A percentile compares a stretch with the other conserved stretches of the same genome.
Conservation (phyloP, 495 filamentous ascomycete genomes). For the Annulohypoxylon bovei region DNA sequence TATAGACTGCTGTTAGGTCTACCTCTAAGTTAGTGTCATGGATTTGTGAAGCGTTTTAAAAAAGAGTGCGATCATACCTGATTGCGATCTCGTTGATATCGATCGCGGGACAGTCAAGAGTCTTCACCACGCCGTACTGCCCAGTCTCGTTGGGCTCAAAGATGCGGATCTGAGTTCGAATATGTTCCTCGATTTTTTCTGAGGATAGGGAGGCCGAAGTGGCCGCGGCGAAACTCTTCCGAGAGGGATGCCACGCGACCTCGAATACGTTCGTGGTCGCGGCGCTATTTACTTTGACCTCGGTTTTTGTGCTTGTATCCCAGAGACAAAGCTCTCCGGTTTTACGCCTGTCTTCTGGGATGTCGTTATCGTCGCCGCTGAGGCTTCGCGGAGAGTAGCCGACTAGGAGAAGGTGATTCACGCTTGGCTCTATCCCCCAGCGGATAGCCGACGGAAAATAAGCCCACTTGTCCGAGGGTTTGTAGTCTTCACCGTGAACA, state of each 20-base stretch:
- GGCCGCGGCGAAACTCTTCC: slow-evolving; percentile 68
- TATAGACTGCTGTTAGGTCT: slow-evolving; percentile 57
- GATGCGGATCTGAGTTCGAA: slow-evolving; percentile 61
- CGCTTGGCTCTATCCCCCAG: slow-evolving; percentile 68
- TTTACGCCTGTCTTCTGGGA: slow-evolving; percentile 60
- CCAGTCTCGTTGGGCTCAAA: slow-evolving; percentile 47
- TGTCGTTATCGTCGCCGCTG: slow-evolving; percentile 62
- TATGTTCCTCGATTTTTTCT: slow-evolving; percentile 52
- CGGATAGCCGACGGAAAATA: slow-evolving; percentile 77
- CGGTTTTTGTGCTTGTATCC: slow-evolving; percentile 63
- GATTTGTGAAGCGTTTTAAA: slow-evolving; percentile 53
- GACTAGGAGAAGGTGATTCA: slow-evolving; percentile 71
- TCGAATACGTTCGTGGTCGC: slow-evolving; percentile 81
- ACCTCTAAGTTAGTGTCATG: slow-evolving; percentile 50
- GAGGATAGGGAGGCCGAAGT: slow-evolving; percentile 62
- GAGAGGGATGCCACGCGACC: slow-evolving; percentile 76
- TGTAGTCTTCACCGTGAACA: slow-evolving; percentile 55
- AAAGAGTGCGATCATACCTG: slow-evolving; percentile 51
- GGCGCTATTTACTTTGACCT: slow-evolving; percentile 57
- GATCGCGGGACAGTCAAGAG: slow-evolving; percentile 75
- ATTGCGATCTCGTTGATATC: slow-evolving; percentile 90
- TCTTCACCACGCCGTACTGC: slow-evolving; percentile 52
- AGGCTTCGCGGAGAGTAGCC: slow-evolving; percentile 74
- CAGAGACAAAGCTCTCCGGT: slow-evolving; percentile 79
- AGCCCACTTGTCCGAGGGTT: slow-evolving; percentile 61